Base-by-base conservation (phyloP, 345 rosid genomes). In the Psidium friedrichsthalianum region DNA sequence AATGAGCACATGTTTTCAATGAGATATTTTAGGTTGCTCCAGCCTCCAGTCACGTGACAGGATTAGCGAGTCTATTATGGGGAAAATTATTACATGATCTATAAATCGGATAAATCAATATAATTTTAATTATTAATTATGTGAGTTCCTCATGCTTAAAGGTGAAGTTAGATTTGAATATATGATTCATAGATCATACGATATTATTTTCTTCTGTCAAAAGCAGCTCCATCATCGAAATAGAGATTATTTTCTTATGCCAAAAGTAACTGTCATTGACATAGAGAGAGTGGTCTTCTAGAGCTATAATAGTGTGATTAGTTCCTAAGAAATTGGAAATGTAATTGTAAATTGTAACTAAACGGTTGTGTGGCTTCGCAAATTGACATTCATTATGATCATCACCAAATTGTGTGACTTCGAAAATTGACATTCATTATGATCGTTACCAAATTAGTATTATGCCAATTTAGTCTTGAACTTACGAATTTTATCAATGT, bases 31-130 rank as follows among this genome's bases (percentile, higher is more conserved):
- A 69, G 78, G 78, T 18, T 18, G 44, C 47, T 32, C 47, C 47
- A 1, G 78, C 11, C 78, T 32, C 47, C 47, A 1, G 78, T 21
- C 78, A 8, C 24, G 78, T 36, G 78, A 32, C 13, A 4, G 24
- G 47, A 69, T 10, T 32, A 32, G 12, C 6, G 16, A 18, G 24
- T 32, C 24, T 8, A 8, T 2, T 4, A 32, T 69, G 6, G 21
- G 25, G 80, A 32, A 32, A 69, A 69, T 18, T 8, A 69, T 69
- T 36, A 47, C 80, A 18, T 21, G 24, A 9, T 36, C 22, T 8
- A 32, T 36, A 16, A 32, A 4, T 9, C 24, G 6, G 0, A 0
- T 32, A 32, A 6, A 18, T 3, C 7, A 3, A 9, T 36, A 20
- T 7, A 18, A 69, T 69, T 36, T 18, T 6, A 18, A 69, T 36